Evolutionary conservation across 441 rosid genomes (phyloP), one percentile per base, ranked within the genome.

Genomic region (Kokia cookei): DNA sequence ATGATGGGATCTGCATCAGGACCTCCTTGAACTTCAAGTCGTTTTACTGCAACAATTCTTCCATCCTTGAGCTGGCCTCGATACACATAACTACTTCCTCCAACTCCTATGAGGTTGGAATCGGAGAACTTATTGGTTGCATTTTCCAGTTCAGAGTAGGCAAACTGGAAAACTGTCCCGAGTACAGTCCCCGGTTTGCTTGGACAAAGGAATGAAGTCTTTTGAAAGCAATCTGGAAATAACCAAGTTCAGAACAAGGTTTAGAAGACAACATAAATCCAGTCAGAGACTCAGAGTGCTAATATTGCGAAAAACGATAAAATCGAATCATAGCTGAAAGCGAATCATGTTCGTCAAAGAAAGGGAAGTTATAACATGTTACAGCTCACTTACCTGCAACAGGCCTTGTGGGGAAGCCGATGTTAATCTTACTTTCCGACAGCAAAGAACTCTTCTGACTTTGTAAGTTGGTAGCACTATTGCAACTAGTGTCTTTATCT

Each of bases 41-140:
- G 86, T 83, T 95, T 95, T 74, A 95, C 83, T 29, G 99, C 99
- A 66, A 94, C 92, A 55, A 80, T 84, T 83, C 84, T 89, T 64
- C 94, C 97, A 64, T 88, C 93, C 81, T 75, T 89, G 51, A 95
- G 97, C 84, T 86, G 92, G 29, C 99, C 99, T 43, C 83, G 89
- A 73, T 91, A 95, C 9, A 93, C 99, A 26, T 82, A 86, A 74
- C 99, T 93, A 82, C 97, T 88, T 82, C 97, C 98, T 22, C 99
- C 98, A 27, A 86, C 88, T 73, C 97, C 99, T 74, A 93, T 87
- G 13, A 91, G 82, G 73, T 80, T 91, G 76, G 88, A 85, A 84
- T 80, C 76, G 68, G 95, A 86, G 82, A 95, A 95, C 71, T 88
- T 90, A 64, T 87, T 57, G 9, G 98, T 95, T 73, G 97, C 94